Evolutionary conservation across 371 early-diverging fungal genomes (phyloP).

Genomic region (Actinomortierella wolfii): DNA sequence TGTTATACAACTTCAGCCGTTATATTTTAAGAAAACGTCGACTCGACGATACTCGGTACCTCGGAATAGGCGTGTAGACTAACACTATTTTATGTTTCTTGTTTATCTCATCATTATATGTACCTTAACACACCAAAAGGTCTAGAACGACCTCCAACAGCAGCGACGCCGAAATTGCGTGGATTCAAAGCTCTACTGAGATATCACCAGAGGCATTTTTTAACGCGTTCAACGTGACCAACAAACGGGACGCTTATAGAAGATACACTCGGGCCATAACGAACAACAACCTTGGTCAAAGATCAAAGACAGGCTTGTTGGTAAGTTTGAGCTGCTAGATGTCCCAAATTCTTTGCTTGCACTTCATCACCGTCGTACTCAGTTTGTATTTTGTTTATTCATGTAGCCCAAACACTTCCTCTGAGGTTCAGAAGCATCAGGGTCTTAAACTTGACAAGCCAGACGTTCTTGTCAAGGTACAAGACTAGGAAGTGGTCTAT

Average conservation of each 20-base stretch:
- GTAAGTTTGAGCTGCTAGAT: constrained; percentile 1
- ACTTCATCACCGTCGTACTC: too few relatives aligned
- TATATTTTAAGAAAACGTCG: neutral
- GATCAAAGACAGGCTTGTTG: neutral
- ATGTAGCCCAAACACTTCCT: constrained; percentile 14
- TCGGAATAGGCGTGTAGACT: neutral
- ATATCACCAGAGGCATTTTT: constrained; percentile 2
- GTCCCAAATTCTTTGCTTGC: too few relatives aligned
- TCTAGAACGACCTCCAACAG: neutral
- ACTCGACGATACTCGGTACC: constrained; percentile 1
- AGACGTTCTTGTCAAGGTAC: constrained; percentile 15
- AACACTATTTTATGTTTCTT: neutral
- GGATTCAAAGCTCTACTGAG: neutral
- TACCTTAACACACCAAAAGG: neutral
- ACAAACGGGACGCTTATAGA: constrained; percentile 2
- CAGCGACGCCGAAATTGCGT: constrained; percentile 1
- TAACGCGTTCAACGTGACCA: neutral
- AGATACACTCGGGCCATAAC: neutral
- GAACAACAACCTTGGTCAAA: neutral
- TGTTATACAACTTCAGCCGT: neutral
- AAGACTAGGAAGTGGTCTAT: constrained; percentile 10
- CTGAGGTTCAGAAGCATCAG: constrained; percentile 13
- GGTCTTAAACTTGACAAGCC: constrained; percentile 17
- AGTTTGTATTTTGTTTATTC: constrained; percentile 4
- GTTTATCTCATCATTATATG: constrained; percentile 1